Evolutionary conservation across 371 early-diverging fungal genomes (phyloP).

Genomic region (Mucor saturninus): DNA sequence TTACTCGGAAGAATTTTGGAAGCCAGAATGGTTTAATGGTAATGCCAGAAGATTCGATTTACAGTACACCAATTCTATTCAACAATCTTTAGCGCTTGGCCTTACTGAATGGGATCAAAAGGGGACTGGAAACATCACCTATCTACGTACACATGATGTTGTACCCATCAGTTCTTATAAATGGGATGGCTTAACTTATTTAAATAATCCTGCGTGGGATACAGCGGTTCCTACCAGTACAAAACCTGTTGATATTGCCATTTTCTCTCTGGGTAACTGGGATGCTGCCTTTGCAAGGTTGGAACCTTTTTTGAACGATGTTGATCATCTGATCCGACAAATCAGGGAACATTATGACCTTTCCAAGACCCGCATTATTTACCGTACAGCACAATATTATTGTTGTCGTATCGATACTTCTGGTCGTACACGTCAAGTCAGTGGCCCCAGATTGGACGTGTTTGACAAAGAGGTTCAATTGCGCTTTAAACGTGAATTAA

Average conservation of each 20-base stretch:
- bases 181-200: slow-evolving; percentile 58
- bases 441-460: slow-evolving; percentile 41
- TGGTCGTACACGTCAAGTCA: slow-evolving; percentile 39
- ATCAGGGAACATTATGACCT: slow-evolving; percentile 35
- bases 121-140: background rate
- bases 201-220: slow-evolving; percentile 47
- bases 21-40: slow-evolving; percentile 37
- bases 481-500: slow-evolving; percentile 34
- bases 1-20: slow-evolving; percentile 45
- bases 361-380: slow-evolving; percentile 36
- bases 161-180: slow-evolving; percentile 40
- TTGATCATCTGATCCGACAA: slow-evolving; percentile 33
- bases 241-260: slow-evolving; percentile 21
- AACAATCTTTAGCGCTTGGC: slow-evolving; percentile 19
- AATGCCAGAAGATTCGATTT: slow-evolving; percentile 28
- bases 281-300: slow-evolving; percentile 52
- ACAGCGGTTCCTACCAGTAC: slow-evolving; percentile 26
- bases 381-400: slow-evolving; percentile 59
- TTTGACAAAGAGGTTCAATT: slow-evolving; percentile 40
- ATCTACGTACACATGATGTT: background rate
- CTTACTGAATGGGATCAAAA: slow-evolving; percentile 28
- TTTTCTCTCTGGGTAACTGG: slow-evolving; percentile 60
- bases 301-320: slow-evolving; percentile 31
- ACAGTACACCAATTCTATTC: slow-evolving; percentile 12
- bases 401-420: slow-evolving; percentile 56